These are phyloP conservation scores for Xylariales sp. DNA, from an alignment of 2,329 filamentous ascomycete genomes.

Conservation along the genomic window DNA sequence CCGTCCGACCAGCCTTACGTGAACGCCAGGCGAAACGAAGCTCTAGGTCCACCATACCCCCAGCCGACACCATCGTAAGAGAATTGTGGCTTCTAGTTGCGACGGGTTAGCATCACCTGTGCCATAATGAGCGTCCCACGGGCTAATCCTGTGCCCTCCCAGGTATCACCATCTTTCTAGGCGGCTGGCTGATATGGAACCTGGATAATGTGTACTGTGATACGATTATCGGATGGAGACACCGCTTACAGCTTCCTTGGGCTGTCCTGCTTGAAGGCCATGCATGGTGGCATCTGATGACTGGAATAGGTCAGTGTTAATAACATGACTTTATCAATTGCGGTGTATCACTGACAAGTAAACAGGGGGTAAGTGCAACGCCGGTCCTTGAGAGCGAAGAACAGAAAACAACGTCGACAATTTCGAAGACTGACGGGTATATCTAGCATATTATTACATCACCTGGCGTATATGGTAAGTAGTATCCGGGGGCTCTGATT, in stretches of 20 bases:
- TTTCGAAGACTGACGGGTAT: no score
- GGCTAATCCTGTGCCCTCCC: background rate
- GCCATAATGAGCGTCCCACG: background rate
- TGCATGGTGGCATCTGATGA: slow-evolving; percentile 70
- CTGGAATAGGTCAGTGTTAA: slow-evolving; percentile 74
- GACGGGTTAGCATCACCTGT: slow-evolving; percentile 33
- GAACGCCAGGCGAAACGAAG: slow-evolving; percentile 47
- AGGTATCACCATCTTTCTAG: slow-evolving; percentile 67
- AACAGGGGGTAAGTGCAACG: no score
- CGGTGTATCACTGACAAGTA: no score
- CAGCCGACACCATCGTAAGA: slow-evolving; percentile 33
- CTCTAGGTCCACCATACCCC: slow-evolving; percentile 17
- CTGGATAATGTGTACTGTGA: slow-evolving; percentile 74
- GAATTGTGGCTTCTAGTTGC: slow-evolving; percentile 75
- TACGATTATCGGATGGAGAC: slow-evolving; percentile 60
- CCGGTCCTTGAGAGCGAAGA: no score
- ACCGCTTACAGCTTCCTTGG: slow-evolving; percentile 71
- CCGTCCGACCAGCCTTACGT: slow-evolving; percentile 41
- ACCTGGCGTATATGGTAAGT: slow-evolving; percentile 81
- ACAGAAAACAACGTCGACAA: no score
- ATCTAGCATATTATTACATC: slow-evolving; percentile 76
- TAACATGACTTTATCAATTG: no score
- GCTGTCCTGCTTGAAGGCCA: slow-evolving; percentile 62
- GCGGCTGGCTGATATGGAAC: slow-evolving; percentile 73
- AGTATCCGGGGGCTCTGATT: no score